Evolutionary conservation across 75 land plant species (phyloP), one percentile per base, ranked within the genome.

Genomic region (Azolla pinnata): DNA sequence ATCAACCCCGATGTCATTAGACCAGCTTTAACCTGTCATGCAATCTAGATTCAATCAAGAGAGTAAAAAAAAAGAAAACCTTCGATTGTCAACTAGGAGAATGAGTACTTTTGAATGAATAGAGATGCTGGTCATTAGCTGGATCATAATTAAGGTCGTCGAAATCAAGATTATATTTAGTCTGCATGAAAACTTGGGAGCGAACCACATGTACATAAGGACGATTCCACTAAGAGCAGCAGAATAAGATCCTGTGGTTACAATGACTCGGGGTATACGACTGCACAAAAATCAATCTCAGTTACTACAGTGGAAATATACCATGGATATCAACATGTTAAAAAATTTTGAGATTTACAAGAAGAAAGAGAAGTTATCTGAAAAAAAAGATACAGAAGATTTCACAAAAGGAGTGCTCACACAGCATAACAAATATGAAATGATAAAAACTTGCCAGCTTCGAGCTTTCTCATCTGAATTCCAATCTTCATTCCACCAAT

Each of bases 81-180:
- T 34, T 19, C 66, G 42, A 17, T 33, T 30, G 18, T 29, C 2
- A 8, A 10, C 57, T 29, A 10, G 53, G 24, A 45, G 25, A 10
- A 61, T 2, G 17, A 28, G 24, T 67, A 93, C 98, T 64, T 83
- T 88, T n/a, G 98, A 65, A 56, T 83, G 83, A 7, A 83, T 63
- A 16, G 96, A 88, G 59, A 93, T 74, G 40, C 65, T 63, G 1
- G 83, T 88, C 76, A 88, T 87, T 27, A 75, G 69, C 35, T 72
- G 67, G 34, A 93, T 61, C 16, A 89, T 77, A n/a, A 80, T 70
- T 29, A 82, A 49, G 5, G 98, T 88, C 83, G 77, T 79, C 1
- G 90, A 81, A 62, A 93, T 83, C 68, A 88, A 88, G 64, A 88
- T 79, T 56, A 93, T 88, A 55, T 93, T 93, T 21, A 85, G 74